Evolutionary conservation across 2,329 filamentous ascomycete genomes (phyloP).

Genomic region (Drechslerella coelobrocha): DNA sequence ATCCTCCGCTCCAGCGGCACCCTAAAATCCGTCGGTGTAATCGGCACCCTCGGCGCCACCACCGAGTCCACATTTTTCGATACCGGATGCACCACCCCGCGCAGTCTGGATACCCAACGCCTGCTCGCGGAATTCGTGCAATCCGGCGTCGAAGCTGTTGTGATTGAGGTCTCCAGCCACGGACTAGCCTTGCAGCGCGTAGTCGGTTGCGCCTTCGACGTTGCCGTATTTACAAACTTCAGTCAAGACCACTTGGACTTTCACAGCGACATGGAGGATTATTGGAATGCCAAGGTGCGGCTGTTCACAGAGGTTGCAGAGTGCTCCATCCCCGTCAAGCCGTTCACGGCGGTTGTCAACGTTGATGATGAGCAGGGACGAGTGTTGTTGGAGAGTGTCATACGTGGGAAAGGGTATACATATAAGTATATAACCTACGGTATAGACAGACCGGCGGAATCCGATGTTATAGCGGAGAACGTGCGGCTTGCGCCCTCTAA

Average conservation of each 20-base stretch:
- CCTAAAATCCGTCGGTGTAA: constrained; percentile 31
- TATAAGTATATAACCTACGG: constrained; percentile 11
- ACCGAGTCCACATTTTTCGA: constrained; percentile 11
- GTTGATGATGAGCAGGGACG: constrained; percentile 18
- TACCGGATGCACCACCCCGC: constrained; percentile 26
- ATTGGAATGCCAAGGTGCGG: constrained; percentile 26
- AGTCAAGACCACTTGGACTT: constrained; percentile 42
- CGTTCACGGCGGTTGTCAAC: constrained; percentile 27
- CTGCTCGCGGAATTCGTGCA: constrained; percentile 20
- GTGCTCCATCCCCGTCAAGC: constrained; percentile 17
- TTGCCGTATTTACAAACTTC: constrained; percentile 31
- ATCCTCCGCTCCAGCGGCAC: constrained; percentile 16
- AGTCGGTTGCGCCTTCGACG: constrained; percentile 34
- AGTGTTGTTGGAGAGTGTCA: neutral
- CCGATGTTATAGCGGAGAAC: constrained; percentile 10
- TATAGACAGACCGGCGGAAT: neutral
- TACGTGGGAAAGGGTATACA: constrained; percentile 1
- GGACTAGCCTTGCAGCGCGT: constrained; percentile 28
- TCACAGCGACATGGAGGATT: constrained; percentile 24
- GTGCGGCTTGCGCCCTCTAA: neutral
- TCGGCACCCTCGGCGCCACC: constrained; percentile 34
- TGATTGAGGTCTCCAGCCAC: constrained; percentile 36
- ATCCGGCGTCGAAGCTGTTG: constrained; percentile 21
- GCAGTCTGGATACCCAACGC: constrained; percentile 22
- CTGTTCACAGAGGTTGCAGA: constrained; percentile 28